A percentile compares a stretch with the other conserved stretches of the same genome.
Evolutionary conservation across 345 rosid species (phyloP).

Genomic region (Syzygium aqueum): DNA sequence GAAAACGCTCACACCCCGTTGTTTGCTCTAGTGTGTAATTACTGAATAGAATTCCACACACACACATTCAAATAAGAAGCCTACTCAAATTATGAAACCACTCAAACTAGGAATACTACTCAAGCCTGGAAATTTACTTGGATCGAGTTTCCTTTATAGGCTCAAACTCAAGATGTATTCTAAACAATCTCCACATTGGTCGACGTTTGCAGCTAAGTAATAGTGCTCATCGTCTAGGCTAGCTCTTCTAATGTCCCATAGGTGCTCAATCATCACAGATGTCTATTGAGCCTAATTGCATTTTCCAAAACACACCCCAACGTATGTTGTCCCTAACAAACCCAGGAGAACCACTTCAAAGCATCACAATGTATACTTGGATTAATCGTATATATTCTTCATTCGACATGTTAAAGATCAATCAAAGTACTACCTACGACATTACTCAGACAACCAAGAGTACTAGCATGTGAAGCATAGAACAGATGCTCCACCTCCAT

Average conservation of each 20-base stretch:
- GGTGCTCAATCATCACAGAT: not conserved
- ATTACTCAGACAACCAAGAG: no score
- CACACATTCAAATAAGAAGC: not conserved
- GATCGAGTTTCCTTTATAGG: not conserved
- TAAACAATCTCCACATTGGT: not conserved
- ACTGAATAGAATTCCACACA: not conserved
- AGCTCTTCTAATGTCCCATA: not conserved
- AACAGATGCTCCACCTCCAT: no score
- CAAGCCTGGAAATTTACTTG: not conserved
- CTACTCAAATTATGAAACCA: not conserved
- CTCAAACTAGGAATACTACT: not conserved
- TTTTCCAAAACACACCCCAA: no score
- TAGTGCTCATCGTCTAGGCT: not conserved
- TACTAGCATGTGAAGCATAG: no score
- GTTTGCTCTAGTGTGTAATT: not conserved
- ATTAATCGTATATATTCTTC: no score
- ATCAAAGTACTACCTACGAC: no score
- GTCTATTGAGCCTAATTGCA: no score
- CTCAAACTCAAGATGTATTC: not conserved
- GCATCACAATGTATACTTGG: no score
- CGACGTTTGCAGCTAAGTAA: not conserved
- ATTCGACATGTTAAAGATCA: no score
- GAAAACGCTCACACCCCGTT: not conserved
- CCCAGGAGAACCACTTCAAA: no score
- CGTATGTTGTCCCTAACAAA: no score